Base-by-base conservation (phyloP, 805 yeast species). In the Priceomyces medius region DNA sequence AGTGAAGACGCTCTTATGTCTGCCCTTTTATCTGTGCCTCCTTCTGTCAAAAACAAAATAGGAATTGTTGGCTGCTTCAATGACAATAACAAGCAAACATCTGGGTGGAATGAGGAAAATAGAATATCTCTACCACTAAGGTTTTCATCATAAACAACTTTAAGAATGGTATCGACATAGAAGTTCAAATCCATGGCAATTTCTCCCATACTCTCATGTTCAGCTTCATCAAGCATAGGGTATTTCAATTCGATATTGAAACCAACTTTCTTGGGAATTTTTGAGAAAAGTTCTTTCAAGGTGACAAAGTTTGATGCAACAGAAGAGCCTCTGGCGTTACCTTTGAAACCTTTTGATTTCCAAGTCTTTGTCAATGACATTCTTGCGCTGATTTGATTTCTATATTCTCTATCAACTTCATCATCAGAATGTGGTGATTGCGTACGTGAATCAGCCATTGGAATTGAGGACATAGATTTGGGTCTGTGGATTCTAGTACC, bases 1-100 rank as follows among this genome's bases (percentile, higher is more conserved):
- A 91, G 70, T 2, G 96, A 86, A 2, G 85, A 74, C 2, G 97
- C 95, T 40, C 98, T 72, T 16, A 85, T 75, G 61, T 91, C 98
- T 2, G 95, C 90, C 96, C 90, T 88, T n/a, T 56, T 59, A 7
- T 73, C 67, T 0, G 96, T 83, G 6, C 98, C 98, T 1, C 88
- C 75, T 58, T 91, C 98, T 0, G 97, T 90, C 50, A 91, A 72
- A 57, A 84, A 91, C 53, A 91, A 73, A 46, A 91, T 85, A 1
- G 98, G 98, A 53, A 90, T 85, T 0, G 91, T 79, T 20, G 97
- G 97, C 64, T 90, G 98, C 60, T 91, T 91, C 64, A 91, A 68
- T 2, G 96, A 85, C 31, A 91, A 68, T 72, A 89, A 70, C 40
- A 87, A 63, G 63, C 98, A 91, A 23, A 88, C 78, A 59, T 91